Evolutionary conservation across 2,329 filamentous ascomycete genomes (phyloP).

Genomic region (Boeremia exigua): DNA sequence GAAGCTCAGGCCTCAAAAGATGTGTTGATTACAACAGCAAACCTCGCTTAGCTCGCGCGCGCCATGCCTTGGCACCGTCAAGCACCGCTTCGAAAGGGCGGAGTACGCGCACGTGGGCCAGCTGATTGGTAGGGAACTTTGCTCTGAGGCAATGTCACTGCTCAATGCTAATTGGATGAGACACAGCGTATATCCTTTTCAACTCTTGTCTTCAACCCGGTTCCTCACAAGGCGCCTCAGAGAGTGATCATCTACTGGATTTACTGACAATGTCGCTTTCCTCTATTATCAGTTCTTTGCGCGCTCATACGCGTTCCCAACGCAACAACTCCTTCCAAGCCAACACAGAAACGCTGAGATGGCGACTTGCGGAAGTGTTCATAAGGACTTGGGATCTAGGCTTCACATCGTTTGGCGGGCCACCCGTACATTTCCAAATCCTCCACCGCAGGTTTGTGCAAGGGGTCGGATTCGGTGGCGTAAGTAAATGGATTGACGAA

Average conservation of each 20-base stretch:
- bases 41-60: too few species aligned
- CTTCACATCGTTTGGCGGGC: slow-evolving; percentile 70
- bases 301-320: background rate
- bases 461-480: slow-evolving; percentile 54
- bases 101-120: background rate
- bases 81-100: background rate
- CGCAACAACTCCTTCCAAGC: too few species aligned
- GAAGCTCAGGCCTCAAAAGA: too few species aligned
- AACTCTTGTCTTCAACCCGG: background rate
- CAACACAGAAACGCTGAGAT: slow-evolving; percentile 18
- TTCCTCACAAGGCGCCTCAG: background rate
- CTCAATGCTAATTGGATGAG: background rate
- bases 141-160: background rate
- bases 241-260: background rate
- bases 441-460: slow-evolving; percentile 68
- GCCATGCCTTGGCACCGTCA: background rate
- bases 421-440: slow-evolving; percentile 74
- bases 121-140: background rate
- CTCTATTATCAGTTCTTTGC: background rate
- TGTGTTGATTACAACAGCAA: too few species aligned
- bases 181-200: background rate
- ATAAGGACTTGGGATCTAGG: slow-evolving; percentile 63
- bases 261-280: background rate
- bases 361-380: slow-evolving; percentile 36
- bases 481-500: slow-evolving; percentile 70